phyloP scores from a whole-genome alignment of 2,329 filamentous ascomycete genomes.

The Tolypocladium nubicola region DNA sequence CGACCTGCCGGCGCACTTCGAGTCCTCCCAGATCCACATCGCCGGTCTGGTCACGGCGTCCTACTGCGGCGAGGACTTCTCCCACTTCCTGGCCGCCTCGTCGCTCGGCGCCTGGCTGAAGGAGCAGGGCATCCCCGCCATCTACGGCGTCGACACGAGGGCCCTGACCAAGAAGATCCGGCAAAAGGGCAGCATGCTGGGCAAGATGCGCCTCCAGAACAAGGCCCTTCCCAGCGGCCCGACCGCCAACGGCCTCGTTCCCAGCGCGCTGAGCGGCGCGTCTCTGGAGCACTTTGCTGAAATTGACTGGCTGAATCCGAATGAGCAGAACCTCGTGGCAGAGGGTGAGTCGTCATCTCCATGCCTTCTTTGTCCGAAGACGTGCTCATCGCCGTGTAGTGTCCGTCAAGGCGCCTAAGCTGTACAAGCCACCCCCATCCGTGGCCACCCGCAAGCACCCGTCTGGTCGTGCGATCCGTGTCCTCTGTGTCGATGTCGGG shows the following conservation, averaged over 20 bases:
- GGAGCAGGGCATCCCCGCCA: constrained; percentile 86
- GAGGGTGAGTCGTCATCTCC: constrained; percentile 60
- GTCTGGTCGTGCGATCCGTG: constrained; percentile 74
- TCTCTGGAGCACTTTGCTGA: constrained; percentile 53
- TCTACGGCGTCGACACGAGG: constrained; percentile 91
- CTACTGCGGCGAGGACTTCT: constrained; percentile 91
- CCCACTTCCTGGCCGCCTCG: constrained; percentile 82
- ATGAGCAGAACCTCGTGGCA: constrained; percentile 82
- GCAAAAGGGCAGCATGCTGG: constrained; percentile 91
- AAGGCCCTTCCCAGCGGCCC: constrained; percentile 31
- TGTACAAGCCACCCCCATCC: constrained; percentile 67
- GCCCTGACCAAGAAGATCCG: constrained; percentile 90
- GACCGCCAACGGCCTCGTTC: constrained; percentile 26
- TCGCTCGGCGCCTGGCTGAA: constrained; percentile 93
- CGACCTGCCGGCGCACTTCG: constrained; percentile 85
- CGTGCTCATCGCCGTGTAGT: constrained; percentile 42
- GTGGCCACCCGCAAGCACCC: constrained; percentile 72
- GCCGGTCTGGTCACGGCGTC: constrained; percentile 83
- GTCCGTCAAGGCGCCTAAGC: constrained; percentile 74
- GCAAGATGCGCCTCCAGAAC: constrained; percentile 69
- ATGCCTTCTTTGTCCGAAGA: neutral
- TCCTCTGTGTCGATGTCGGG: constrained; percentile 91
- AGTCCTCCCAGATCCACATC: constrained; percentile 86
- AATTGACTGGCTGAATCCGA: constrained; percentile 85
- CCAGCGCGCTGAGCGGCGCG: constrained; percentile 16